Percentiles rank a stretch among this genome's conserved stretches.
phyloP scores from a whole-genome alignment of 257 asterid genomes.

The Vinca minor region DNA sequence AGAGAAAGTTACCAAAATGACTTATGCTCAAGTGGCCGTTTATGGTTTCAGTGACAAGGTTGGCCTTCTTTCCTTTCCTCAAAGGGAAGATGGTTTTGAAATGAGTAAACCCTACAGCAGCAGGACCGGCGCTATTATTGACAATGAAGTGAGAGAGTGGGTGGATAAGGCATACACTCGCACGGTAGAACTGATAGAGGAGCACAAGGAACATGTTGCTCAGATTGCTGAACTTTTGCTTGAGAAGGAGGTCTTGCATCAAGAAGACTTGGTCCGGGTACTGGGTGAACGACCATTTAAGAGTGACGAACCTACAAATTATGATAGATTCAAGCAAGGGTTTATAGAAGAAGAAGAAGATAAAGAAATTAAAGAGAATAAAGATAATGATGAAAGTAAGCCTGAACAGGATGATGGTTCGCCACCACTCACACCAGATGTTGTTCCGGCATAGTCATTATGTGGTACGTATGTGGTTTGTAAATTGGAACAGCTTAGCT shows the following conservation, averaged over 20 bases:
- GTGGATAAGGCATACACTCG: constrained; percentile 53
- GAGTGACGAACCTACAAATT: constrained; percentile 50
- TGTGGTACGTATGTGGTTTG: constrained; percentile 9
- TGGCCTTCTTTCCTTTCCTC: constrained; percentile 77
- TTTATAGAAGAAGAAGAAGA: constrained; percentile 34
- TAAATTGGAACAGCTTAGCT: constrained; percentile 9
- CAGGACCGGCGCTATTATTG: constrained; percentile 72
- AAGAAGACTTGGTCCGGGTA: constrained; percentile 59
- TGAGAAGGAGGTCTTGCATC: constrained; percentile 80
- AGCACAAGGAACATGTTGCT: constrained; percentile 62
- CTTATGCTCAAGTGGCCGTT: constrained; percentile 75
- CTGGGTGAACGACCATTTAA: constrained; percentile 71
- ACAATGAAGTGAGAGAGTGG: constrained; percentile 75
- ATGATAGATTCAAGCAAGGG: constrained; percentile 60
- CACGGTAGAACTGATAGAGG: constrained; percentile 56
- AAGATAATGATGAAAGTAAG: constrained; percentile 21
- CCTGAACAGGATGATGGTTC: constrained; percentile 32
- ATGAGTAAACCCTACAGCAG: constrained; percentile 77
- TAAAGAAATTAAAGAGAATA: constrained; percentile 15
- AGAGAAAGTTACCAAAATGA: constrained; percentile 90
- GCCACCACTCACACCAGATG: constrained; percentile 36
- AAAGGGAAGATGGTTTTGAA: constrained; percentile 34
- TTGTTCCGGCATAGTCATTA: constrained; percentile 28
- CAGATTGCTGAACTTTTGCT: constrained; percentile 64
- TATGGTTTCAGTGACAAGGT: constrained; percentile 88